Base-by-base conservation (phyloP, 73 alveolate species). In the Paramecium sexaurelia region DNA sequence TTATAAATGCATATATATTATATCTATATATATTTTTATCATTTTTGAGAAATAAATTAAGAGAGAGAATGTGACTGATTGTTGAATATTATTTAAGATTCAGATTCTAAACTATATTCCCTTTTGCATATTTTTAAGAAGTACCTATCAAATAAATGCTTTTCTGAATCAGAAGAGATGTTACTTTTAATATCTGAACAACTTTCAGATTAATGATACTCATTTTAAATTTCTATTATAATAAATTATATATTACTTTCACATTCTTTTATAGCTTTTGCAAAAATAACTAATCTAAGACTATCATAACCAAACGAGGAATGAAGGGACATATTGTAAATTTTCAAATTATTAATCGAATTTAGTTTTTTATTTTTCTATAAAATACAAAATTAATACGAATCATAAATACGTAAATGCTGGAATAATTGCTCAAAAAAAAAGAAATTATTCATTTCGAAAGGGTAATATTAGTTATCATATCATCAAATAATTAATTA, bases 221-320 rank as follows among this genome's bases (percentile, higher is more conserved):
- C 86, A 15, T 71, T 71, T 37, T 71, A 11, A 35, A 35, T 71
- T 32, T 71, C 55, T 71, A 36, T 0, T 13, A 10, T 11, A 71
- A 27, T 35, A 35, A 37, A 20, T 71, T 11, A 33, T 8, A 3
- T 35, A 7, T 35, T 71, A 35, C 86, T 22, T 71, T 35, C 83
- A 35, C 56, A 71, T 71, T 37, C 43, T 19, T 71, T 71, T 19
- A 71, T 33, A 9, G 56, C 56, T 71, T 17, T 71, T 0, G 55
- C 86, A 29, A 71, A 33, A 2, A 71, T 37, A 19, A 71, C 36
- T 0, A 27, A 11, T 32, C 86, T 57, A 71, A 35, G 86, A 40
- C 90, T 29, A 43, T 78, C 90, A 43, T 78, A 78, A 26, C 75
- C 90, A 22, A 78, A 24, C 10, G 90, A 41, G 10, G 90, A 39